These are phyloP conservation scores for Colletotrichum sp. DNA, from an alignment of 2,329 filamentous ascomycete species.

Conservation along the genomic window DNA sequence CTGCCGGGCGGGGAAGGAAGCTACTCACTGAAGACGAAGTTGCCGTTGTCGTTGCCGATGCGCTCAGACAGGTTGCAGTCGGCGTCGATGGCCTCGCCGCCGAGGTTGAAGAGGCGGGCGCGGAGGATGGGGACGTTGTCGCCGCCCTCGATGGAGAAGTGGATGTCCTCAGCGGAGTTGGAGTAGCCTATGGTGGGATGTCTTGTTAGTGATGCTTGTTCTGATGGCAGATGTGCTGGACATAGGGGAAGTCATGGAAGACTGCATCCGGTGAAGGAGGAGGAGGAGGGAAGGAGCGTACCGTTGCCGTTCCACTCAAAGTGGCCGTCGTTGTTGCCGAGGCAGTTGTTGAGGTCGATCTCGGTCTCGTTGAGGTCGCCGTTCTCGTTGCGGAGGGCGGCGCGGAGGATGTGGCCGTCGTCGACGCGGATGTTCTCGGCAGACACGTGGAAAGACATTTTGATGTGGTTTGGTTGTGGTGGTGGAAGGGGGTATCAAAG, in stretches of 20 bases:
- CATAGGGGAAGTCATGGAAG: not conserved
- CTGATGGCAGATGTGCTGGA: not conserved
- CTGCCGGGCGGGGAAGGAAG: too few species aligned
- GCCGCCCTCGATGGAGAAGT: constrained; percentile 54
- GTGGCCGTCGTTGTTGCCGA: constrained; percentile 56
- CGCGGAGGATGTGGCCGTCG: constrained; percentile 53
- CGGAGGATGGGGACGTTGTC: constrained; percentile 57
- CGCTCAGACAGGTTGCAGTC: constrained; percentile 63
- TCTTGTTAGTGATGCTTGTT: not conserved
- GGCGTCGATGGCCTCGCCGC: constrained; percentile 43
- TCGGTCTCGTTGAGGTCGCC: constrained; percentile 51
- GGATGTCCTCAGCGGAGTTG: constrained; percentile 48
- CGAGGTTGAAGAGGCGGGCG: constrained; percentile 45
- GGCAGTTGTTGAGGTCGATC: constrained; percentile 49
- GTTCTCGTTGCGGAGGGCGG: constrained; percentile 41
- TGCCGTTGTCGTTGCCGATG: constrained; percentile 57
- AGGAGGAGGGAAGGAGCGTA: constrained; percentile 5
- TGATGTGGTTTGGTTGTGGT: not conserved
- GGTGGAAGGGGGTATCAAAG: not conserved
- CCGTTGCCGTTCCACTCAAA: constrained; percentile 49
- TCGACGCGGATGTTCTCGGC: constrained; percentile 52
- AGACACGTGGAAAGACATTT: constrained; percentile 56
- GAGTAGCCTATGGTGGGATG: constrained; percentile 42
- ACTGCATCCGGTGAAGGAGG: not conserved
- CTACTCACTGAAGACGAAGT: constrained; percentile 34